A percentile compares a stretch with the other conserved stretches of the same genome.
Evolutionary conservation across 2,329 filamentous ascomycete genomes (phyloP).

Genomic region (Akanthomyces uredinophilus): DNA sequence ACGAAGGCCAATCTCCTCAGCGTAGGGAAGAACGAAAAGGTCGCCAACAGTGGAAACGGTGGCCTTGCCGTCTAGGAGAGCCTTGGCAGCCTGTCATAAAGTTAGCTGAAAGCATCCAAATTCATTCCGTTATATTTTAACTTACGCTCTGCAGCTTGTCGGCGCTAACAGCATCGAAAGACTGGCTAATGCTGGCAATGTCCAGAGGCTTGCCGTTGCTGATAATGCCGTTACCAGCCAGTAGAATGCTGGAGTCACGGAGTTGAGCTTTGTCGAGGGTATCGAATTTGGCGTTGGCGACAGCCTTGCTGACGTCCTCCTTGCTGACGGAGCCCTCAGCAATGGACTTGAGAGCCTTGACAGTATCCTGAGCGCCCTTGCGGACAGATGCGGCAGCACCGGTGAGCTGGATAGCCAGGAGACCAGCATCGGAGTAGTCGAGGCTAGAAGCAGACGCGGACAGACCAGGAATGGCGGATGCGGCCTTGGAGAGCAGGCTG

Average conservation of each 20-base stretch:
- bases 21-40: constrained; percentile 83
- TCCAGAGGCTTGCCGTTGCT: constrained; percentile 79
- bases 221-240: constrained; percentile 79
- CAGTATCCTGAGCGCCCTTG: constrained; percentile 67
- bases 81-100: constrained; percentile 69
- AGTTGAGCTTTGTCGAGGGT: constrained; percentile 78
- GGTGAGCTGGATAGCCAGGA: constrained; percentile 75
- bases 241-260: constrained; percentile 69
- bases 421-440: constrained; percentile 89
- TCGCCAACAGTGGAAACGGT: constrained; percentile 88
- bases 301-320: constrained; percentile 87
- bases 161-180: constrained; percentile 73
- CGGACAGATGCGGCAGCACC: constrained; percentile 70
- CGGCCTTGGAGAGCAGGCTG: constrained; percentile 79
- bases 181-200: constrained; percentile 72
- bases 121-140: constrained; percentile 19
- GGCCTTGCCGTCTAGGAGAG: constrained; percentile 81
- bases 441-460: constrained; percentile 70
- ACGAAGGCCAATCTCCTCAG: constrained; percentile 87
- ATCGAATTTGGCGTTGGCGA: constrained; percentile 89
- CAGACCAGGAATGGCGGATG: constrained; percentile 60
- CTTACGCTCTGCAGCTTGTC: constrained; percentile 83
- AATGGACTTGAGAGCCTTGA: constrained; percentile 77
- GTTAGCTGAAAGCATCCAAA: constrained; percentile 20
- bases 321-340: constrained; percentile 69